Base-by-base conservation (phyloP, 345 rosid species). In the Cardamine resedifolia region DNA sequence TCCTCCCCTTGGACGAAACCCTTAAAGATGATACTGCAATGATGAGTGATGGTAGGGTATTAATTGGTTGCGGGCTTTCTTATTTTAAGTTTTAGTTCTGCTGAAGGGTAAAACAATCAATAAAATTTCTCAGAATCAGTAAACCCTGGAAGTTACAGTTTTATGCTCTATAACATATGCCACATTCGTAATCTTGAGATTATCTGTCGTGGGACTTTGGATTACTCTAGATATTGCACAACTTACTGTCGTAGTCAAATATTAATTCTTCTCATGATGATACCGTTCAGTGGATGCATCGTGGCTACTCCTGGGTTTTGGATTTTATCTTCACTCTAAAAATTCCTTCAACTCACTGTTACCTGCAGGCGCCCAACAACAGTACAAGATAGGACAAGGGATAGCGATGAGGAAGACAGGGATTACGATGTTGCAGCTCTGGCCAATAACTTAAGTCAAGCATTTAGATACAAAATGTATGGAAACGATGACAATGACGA, bases 341-440 rank as follows among this genome's bases (percentile, higher is more conserved):
- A 49, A 34, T 81, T n/a, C 76, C 34, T 57, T 48, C 11, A 62
- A 44, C 47, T 41, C 49, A 19, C 23, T 58, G 30, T 68, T 59
- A 60, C 76, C 19, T 84, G 78, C 85, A 96, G 99, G 73, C 98
- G 96, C 43, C 99, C 99, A 26, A 90, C 96, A 33, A 92, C 95
- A n/a, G 65, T 92, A 76, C 98, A 92, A 73, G 99, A 92, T 76
- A 92, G 98, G 87, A 77, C 89, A 14, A 88, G 91, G 72, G 99
- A 96, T 66, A 92, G 99, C 75, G 99, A 96, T 64, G 99, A 96
- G 63, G 99, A 96, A 72, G 98, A 92, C 77, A 79, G 82, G 79
- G 98, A 92, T 80, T 96, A 90, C 78, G 98, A 92, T 82, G 97
- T 96, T 76, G 96, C 96, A 47, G 96, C 96, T 72, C 85, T 96